A percentile compares a stretch with the other conserved stretches of the same genome.
phyloP scores from a whole-genome alignment of 495 filamentous ascomycete genomes.

The Aspergillus hancockii region DNA sequence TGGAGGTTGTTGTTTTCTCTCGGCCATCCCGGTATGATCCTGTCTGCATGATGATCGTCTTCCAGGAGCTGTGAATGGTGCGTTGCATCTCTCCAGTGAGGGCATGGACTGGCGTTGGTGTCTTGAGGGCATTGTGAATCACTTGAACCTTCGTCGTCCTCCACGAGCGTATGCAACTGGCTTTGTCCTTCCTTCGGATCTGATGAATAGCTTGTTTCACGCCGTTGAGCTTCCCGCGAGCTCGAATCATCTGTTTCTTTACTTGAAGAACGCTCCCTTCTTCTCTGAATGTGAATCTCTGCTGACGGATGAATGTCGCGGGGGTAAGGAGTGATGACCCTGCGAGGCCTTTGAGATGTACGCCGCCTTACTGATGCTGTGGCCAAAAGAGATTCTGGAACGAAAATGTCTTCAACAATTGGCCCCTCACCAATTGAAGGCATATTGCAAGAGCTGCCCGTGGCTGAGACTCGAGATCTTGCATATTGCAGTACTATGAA shows the following conservation, averaged over 20 bases:
- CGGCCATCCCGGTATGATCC: background rate
- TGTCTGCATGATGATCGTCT: background rate
- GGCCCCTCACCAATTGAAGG: background rate
- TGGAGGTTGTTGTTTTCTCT: background rate
- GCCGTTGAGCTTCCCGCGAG: background rate
- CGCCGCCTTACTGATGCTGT: background rate
- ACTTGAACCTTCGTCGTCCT: background rate
- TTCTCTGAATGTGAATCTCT: slow-evolving; percentile 1
- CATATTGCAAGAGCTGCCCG: background rate
- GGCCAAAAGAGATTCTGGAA: background rate
- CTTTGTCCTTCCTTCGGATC: background rate
- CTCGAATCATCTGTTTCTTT: background rate
- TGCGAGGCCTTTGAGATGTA: background rate
- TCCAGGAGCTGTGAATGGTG: background rate
- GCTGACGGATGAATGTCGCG: background rate
- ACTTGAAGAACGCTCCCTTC: background rate
- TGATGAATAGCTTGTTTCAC: background rate
- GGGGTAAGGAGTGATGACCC: background rate
- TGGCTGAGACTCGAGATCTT: background rate
- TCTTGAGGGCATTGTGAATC: background rate
- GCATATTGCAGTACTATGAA: background rate
- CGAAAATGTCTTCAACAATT: slow-evolving; percentile 1
- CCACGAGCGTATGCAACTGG: background rate
- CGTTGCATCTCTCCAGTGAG: background rate
- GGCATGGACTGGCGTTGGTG: background rate